Base-by-base conservation (phyloP, 140 eudicot species). In the Erigeron philadelphicus region DNA sequence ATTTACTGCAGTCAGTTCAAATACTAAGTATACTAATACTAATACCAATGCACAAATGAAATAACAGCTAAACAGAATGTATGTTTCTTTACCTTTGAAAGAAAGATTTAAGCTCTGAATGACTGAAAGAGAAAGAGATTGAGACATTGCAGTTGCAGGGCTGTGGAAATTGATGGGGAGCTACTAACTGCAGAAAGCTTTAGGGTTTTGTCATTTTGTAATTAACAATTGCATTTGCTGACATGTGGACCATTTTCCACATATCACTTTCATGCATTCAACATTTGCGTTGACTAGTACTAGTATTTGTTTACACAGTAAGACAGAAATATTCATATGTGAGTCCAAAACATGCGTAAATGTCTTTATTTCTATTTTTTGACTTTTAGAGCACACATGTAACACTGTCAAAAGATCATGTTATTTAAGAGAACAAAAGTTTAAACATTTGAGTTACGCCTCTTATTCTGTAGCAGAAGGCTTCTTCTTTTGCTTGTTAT, bases 81-180 rank as follows among this genome's bases (percentile, higher is more conserved):
- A 64, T 40, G 17, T 68, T 46, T 25, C 43, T 44, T 11, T 75
- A 83, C 87, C 84, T 73, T 52, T 60, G 59, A 76, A 52, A 42
- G 60, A 41, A 50, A 11, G 23, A 31, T 16, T 35, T 1, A 78
- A 41, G 78, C 15, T 56, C 1, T 17, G 58, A 43, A 66, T 70
- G 15, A 71, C 23, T 8, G 78, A 63, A 55, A 75, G 72, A 57
- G 63, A 54, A 61, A 81, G 76, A 67, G 83, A 75, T 6, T 76
- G 80, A 19, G 84, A 71, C 87, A 83, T 83, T 65, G 67, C 78
- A 55, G 55, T 50, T 70, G 71, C 64, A 35, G 77, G 35, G 47
- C 8, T 41, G 16, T 50, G 41, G 70, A 72, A 57, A 40, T 15
- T 50, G 72, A 21, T 68, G 17, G 16, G n/a, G 44, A 57, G 73